These are phyloP conservation scores for Arthromyces matolae DNA, from an alignment of 768 basidiomycete species.

Conservation along the genomic window DNA sequence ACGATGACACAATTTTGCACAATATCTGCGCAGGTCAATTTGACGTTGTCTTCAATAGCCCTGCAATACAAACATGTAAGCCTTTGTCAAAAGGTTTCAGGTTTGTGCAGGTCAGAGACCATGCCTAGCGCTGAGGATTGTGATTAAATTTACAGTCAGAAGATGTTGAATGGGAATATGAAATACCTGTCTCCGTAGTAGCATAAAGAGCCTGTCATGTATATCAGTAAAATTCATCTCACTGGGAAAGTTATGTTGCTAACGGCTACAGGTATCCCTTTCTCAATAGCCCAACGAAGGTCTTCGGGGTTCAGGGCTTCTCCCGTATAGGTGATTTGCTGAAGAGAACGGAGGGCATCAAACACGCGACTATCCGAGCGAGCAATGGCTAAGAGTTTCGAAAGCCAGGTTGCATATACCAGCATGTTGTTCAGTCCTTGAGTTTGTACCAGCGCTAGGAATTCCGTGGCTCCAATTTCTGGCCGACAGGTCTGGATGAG, in stretches of 20 bases:
- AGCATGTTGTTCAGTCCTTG: slow-evolving; percentile 9
- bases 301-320: slow-evolving; percentile 9
- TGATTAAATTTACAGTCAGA: no score
- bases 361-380: background rate
- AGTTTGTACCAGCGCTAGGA: slow-evolving; percentile 3
- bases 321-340: slow-evolving; percentile 10
- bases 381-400: slow-evolving; percentile 2
- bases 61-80: no score
- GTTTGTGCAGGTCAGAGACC: background rate
- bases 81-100: no score
- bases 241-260: background rate
- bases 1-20: background rate
- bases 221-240: background rate
- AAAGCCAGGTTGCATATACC: slow-evolving; percentile 3
- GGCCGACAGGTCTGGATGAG: slow-evolving; percentile 7
- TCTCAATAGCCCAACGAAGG: slow-evolving; percentile 4
- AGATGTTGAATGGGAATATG: no score
- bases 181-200: slow-evolving; percentile 6
- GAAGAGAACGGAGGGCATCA: slow-evolving; percentile 4
- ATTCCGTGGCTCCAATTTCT: slow-evolving; percentile 6
- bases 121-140: slow-evolving; percentile 6
- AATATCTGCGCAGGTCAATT: background rate
- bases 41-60: background rate
- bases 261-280: slow-evolving; percentile 7
- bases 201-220: slow-evolving; percentile 10